Conservation (phyloP, 192 early-diverging fungal species). For the Coemansia sp. region DNA sequence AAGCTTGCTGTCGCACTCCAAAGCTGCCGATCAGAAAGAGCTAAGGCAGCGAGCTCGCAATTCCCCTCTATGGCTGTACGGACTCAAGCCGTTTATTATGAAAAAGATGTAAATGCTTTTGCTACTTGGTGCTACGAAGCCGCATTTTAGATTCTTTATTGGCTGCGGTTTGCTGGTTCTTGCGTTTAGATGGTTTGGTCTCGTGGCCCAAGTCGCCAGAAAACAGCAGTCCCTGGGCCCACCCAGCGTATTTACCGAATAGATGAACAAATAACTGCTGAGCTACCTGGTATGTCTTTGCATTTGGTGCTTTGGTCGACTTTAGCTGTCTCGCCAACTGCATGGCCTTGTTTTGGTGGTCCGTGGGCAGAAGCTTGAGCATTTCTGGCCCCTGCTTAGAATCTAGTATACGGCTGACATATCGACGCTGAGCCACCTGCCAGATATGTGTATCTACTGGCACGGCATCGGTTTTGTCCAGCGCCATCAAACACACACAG, state of each 20-base stretch:
- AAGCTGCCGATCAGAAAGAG: slow-evolving; percentile 23
- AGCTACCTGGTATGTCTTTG: slow-evolving; percentile 66
- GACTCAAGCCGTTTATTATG: slow-evolving; percentile 42
- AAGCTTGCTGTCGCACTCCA: not conserved
- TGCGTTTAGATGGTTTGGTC: slow-evolving; percentile 18
- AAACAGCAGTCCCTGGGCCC: slow-evolving; percentile 70
- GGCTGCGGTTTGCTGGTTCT: slow-evolving; percentile 1
- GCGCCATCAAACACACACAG: slow-evolving; percentile 88
- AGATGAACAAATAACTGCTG: slow-evolving; percentile 67
- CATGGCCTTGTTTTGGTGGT: slow-evolving; percentile 6
- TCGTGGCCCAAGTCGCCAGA: slow-evolving; percentile 42
- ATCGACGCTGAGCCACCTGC: slow-evolving; percentile 86
- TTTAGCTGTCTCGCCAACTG: slow-evolving; percentile 33
- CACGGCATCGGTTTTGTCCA: slow-evolving; percentile 78
- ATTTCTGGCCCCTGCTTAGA: not conserved
- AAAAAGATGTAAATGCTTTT: slow-evolving; percentile 35
- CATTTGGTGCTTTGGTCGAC: slow-evolving; percentile 62
- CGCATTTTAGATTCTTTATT: not conserved
- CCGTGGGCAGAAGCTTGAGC: slow-evolving; percentile 1
- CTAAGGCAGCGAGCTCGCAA: slow-evolving; percentile 23
- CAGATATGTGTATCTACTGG: slow-evolving; percentile 97
- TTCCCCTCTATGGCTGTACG: slow-evolving; percentile 46
- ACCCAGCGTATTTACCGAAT: slow-evolving; percentile 80
- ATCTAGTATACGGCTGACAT: slow-evolving; percentile 49
- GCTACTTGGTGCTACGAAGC: slow-evolving; percentile 6